phyloP scores from a whole-genome alignment of 2,329 filamentous ascomycete genomes.

The Chaetomiaceae sp. region DNA sequence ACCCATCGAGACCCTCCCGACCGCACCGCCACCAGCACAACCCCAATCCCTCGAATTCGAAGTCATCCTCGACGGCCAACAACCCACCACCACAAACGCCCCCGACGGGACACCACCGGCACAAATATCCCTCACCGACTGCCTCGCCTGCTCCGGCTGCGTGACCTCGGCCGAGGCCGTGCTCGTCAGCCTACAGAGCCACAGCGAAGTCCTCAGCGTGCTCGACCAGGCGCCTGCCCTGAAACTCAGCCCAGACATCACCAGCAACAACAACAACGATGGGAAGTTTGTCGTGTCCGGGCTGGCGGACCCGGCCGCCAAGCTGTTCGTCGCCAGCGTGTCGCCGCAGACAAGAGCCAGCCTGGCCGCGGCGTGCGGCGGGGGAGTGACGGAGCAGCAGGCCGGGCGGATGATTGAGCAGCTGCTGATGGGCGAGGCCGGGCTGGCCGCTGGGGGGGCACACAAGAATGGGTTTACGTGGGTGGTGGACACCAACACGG shows the following conservation, averaged over 20 bases:
- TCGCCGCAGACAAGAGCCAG: constrained; percentile 88
- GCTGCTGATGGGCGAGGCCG: constrained; percentile 63
- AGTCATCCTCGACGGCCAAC: constrained; percentile 82
- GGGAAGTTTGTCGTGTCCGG: constrained; percentile 43
- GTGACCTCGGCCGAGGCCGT: constrained; percentile 97
- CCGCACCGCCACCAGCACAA: constrained; percentile 43
- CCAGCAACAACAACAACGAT: constrained; percentile 22
- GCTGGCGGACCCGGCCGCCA: constrained; percentile 56
- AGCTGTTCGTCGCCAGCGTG: constrained; percentile 85
- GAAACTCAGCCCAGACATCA: constrained; percentile 33
- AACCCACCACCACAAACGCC: constrained; percentile 49
- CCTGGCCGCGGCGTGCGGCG: constrained; percentile 76
- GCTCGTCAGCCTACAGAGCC: constrained; percentile 90
- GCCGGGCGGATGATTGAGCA: constrained; percentile 80
- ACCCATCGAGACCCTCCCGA: constrained; percentile 85
- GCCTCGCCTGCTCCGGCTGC: constrained; percentile 93
- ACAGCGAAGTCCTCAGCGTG: constrained; percentile 80
- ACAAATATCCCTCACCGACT: constrained; percentile 94
- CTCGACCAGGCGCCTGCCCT: constrained; percentile 63
- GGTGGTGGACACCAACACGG: constrained; percentile 83
- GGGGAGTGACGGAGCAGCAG: constrained; percentile 63
- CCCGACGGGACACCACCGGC: constrained; percentile 67
- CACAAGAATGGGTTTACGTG: constrained; percentile 77
- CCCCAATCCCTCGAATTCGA: constrained; percentile 58
- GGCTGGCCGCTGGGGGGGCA: constrained; percentile 64